Evolutionary conservation across 2,329 filamentous ascomycete species (phyloP), one percentile per base, ranked within the genome.

Genomic region (Drechslerella stenobrocha): DNA sequence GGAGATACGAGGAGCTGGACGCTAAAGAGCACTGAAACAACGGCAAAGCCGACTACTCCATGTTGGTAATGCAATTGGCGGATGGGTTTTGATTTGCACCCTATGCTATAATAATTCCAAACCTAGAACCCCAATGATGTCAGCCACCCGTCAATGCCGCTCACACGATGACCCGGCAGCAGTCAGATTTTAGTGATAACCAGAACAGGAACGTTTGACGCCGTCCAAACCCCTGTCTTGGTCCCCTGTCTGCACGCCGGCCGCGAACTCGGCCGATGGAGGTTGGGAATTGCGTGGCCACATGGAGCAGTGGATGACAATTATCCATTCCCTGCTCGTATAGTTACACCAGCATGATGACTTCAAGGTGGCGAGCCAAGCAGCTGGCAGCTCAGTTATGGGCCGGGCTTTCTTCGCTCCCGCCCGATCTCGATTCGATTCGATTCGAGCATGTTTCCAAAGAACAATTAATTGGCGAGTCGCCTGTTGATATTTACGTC

Each of bases 1-100:
- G 87, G 74, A 79, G 86, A 70, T 88, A 84, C 72, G 83, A 84
- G 73, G 80, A 77, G 75, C 77, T 87, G 77, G 74, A 69, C 26
- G 57, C 64, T 1, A 69, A 63, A 32, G 64, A 44, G n/a, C 46
- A 23, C 11, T 61, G 44, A 69, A 13, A 2, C 35, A 35, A 15
- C 5, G 2, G 11, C n/a, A 32, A 20, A 48, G 22, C n/a, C 23
- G 3, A 23, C 13, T 6, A 24, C 23, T 18, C 45, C 11, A 5
- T 11, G 28, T 30, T 30, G 11, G 28, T 30, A 30, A 30, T 30
- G 11, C 11, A 30, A 11, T 30, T 30, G 11, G 11, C 11, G 5
- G 28, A 11, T 11, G 28, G 28, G 11, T n/a, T 8, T 7, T 15
- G 11, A 37, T 28, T 15, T 6, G n/a, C 9, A 40, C 20, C n/a